Base-by-base conservation (phyloP, 306 rosid species). In the Corylus americana region DNA sequence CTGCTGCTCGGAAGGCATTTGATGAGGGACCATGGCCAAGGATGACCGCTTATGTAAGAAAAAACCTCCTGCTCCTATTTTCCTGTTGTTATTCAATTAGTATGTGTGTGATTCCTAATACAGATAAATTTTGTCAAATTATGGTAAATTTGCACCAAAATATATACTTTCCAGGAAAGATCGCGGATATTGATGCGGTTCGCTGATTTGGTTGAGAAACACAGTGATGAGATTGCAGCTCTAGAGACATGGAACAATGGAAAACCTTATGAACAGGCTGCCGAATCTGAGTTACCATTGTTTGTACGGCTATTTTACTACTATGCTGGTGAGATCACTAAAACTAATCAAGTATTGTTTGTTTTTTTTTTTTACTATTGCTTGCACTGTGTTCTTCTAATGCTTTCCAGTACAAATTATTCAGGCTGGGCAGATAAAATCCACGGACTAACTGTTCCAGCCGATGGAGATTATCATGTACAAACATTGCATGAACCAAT, bases 1-100 rank as follows among this genome's bases (percentile, higher is more conserved):
- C 89, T 25, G 97, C 97, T 51, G 98, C 98, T n/a, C 93, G 98
- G 18, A 90, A 87, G 90, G 98, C 98, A 55, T 94, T 94, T 11
- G 97, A 94, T 75, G 97, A 94, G 78, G 98, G 98, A 31, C 97
- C 97, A 29, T 94, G 98, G 98, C 98, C 98, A 3, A 94, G 79
- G 83, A 91, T 94, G 98, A 31, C 86, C 10, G 89, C 97, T 73
- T 92, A 94, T 90, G 98, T 94, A 85, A 55, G 83, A 71, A 20
- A 51, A 75, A 47, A 9, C 39, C 61, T 51, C 51, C 54, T 25
- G 27, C 63, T 82, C 55, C 29, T 62, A 58, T 72, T 22, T 76
- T 74, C 22, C 70, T 73, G 5, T 29, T 70, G 29, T 54, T 63
- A 37, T 51, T 78, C 73, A 44, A 75, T 53, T 77, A 45, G 74